Conservation (phyloP, 2,329 filamentous ascomycete species). For the Seiridium cupressi region DNA sequence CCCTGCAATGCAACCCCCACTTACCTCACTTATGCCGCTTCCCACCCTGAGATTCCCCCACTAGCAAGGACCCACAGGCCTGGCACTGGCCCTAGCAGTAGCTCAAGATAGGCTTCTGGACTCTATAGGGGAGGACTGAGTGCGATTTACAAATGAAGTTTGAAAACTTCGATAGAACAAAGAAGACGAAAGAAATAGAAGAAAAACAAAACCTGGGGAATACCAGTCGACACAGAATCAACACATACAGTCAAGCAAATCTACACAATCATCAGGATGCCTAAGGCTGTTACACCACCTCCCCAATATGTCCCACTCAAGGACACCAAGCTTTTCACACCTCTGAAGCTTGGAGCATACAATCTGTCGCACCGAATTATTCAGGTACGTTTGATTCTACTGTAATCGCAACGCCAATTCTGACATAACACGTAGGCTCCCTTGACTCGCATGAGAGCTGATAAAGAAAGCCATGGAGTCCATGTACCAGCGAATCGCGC, state of each 20-base stretch:
- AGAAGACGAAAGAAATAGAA: not conserved
- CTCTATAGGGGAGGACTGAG: not conserved
- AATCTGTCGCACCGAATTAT: conserved; percentile 34
- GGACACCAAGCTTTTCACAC: conserved; percentile 29
- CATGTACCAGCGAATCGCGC: conserved; percentile 29
- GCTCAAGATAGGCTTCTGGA: not conserved
- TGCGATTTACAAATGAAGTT: not conserved
- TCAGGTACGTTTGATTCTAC: conserved; percentile 18
- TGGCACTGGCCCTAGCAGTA: not conserved
- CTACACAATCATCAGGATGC: not conserved
- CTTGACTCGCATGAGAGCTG: conserved; percentile 28
- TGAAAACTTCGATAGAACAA: not conserved
- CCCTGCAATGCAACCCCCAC: too few relatives aligned
- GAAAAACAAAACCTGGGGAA: not conserved
- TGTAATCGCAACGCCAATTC: conserved; percentile 6
- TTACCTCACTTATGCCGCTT: too few relatives aligned
- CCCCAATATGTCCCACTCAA: conserved; percentile 14
- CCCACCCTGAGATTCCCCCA: not conserved
- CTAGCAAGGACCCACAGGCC: not conserved
- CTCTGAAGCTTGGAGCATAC: conserved; percentile 30
- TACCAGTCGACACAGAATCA: not conserved
- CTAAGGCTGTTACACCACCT: not conserved
- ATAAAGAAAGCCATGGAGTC: conserved; percentile 29
- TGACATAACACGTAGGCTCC: conserved; percentile 16
- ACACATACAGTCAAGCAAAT: too few relatives aligned